A percentile compares a stretch with the other conserved stretches of the same genome.
phyloP scores from a whole-genome alignment of 768 basidiomycete species.

The Lentinus tigrinus region DNA sequence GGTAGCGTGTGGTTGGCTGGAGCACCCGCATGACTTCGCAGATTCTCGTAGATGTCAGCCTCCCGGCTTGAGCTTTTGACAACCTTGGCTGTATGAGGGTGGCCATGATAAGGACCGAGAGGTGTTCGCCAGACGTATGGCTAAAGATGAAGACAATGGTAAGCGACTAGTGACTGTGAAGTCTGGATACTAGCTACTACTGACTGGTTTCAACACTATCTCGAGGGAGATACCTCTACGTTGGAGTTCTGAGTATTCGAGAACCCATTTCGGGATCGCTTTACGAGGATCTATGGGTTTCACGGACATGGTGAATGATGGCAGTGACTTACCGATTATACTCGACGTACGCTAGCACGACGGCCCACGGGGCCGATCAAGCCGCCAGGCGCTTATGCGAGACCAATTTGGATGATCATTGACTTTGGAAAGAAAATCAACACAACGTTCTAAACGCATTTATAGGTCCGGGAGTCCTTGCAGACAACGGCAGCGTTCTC shows the following conservation, averaged over 20 bases:
- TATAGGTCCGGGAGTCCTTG: too few species aligned
- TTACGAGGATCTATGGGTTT: too few species aligned
- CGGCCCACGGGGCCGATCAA: too few species aligned
- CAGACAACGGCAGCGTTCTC: too few species aligned
- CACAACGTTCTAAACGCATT: too few species aligned
- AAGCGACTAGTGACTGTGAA: background rate
- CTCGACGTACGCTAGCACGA: too few species aligned
- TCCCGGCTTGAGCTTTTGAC: background rate
- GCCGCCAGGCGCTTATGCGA: too few species aligned
- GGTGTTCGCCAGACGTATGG: background rate
- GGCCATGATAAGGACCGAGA: background rate
- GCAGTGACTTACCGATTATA: too few species aligned
- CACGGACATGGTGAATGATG: too few species aligned
- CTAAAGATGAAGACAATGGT: background rate
- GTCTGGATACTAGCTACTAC: too few species aligned
- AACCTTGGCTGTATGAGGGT: background rate
- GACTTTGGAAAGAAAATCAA: too few species aligned
- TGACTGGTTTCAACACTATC: background rate
- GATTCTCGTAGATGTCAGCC: background rate
- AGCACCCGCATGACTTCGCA: background rate
- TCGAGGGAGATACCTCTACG: background rate
- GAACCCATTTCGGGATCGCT: background rate
- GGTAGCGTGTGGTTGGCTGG: background rate
- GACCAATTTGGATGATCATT: too few species aligned
- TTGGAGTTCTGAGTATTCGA: background rate